Base-by-base conservation (phyloP, 495 filamentous ascomycete species). In the Penicillium waksmanii region DNA sequence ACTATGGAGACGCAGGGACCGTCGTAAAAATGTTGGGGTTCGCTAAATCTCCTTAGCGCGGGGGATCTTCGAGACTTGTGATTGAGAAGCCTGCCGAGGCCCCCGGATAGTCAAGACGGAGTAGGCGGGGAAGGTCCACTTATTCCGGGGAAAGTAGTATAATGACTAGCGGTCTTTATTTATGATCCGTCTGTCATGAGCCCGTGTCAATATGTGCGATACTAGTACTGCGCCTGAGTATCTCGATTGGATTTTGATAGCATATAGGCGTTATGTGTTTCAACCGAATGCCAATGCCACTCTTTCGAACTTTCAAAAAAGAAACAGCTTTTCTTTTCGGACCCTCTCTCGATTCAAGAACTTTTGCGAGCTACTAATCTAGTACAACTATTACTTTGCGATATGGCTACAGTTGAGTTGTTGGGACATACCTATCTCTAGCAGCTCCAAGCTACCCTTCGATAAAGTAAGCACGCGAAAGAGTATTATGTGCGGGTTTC, bases 51-150 rank as follows among this genome's bases (percentile, higher is more conserved):
- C 11, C 17, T 17, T 63, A 46, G 27, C 15, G 61, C 36, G 57
- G 42, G 46, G 49, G 52, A 60, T 49, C 47, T 53, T 40, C 50
- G 8, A 25, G 21, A 50, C 62, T 47, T 53, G 53, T 64, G 62
- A 64, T 56, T 27, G 48, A 56, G 46, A 19, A 19, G 15, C 40
- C 38, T 60, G 57, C 62, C 62, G 60, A 53, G 61, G 61, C 52
- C 40, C 12, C 47, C 49, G 53, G 53, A 53, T 54, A 59, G 43
- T 31, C 25, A 50, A 38, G 23, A 53, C 40, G 40, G 58, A 25
- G 27, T 56, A 42, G 21, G 51, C 35, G 51, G 61, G 61, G 56
- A 42, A 51, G 33, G 13, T 43, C 47, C 61, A 25, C n/a, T 36
- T 38, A 38, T 53, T 38, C 51, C 46, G 46, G 46, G 46, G 46